phyloP scores from a whole-genome alignment of 768 basidiomycete species.

The Lactifluus rugatus region DNA sequence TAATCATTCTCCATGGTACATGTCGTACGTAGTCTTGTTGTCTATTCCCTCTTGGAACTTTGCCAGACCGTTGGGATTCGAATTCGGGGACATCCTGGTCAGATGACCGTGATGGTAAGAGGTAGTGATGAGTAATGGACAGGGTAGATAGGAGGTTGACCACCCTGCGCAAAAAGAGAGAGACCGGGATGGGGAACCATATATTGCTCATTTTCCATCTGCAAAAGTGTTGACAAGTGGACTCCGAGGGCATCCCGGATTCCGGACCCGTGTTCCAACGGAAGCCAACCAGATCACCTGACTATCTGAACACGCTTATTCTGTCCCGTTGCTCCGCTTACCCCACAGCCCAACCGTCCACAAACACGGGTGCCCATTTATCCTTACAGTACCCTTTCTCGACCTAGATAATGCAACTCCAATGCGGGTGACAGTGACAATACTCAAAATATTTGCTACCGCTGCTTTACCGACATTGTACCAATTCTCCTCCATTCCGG shows the following conservation, averaged over 20 bases:
- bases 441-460: not conserved
- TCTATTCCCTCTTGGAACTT: not conserved
- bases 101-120: conserved; percentile 26
- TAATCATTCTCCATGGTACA: not conserved
- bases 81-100: conserved; percentile 6
- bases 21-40: not conserved
- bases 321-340: not conserved
- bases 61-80: not conserved
- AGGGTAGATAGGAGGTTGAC: conserved; percentile 58
- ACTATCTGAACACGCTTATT: not conserved
- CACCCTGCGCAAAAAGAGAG: conserved; percentile 51
- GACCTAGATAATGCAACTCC: not conserved
- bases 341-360: not conserved
- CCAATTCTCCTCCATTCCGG: not conserved
- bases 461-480: not conserved
- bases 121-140: conserved; percentile 61
- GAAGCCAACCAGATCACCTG: not conserved
- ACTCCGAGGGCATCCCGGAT: too few species aligned
- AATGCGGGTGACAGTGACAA: not conserved
- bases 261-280: too few species aligned
- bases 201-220: conserved; percentile 34
- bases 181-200: conserved; percentile 49
- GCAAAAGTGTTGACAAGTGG: not conserved
- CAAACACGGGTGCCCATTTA: not conserved
- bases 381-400: not conserved